Conservation (phyloP, 805 yeast genomes). For the Kodamaea restingae region DNA sequence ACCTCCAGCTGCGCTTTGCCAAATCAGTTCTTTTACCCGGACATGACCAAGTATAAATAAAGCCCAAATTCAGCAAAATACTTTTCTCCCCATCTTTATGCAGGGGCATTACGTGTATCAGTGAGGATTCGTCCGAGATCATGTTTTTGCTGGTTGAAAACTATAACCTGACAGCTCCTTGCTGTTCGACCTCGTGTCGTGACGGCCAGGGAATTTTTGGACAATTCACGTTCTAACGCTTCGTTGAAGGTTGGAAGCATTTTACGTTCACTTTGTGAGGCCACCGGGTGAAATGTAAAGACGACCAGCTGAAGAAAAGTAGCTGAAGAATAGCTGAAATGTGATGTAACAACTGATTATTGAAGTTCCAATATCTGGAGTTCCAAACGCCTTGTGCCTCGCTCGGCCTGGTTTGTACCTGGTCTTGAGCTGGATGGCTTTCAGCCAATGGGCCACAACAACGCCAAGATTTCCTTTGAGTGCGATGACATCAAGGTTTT, state of each 20-base stretch:
- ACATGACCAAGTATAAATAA: constrained; percentile 12
- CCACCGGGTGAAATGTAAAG: constrained; percentile 1
- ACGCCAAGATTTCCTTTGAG: constrained; percentile 41
- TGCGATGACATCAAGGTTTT: constrained; percentile 40
- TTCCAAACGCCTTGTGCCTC: constrained; percentile 47
- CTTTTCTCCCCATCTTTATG: constrained; percentile 75
- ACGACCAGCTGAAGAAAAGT: not conserved
- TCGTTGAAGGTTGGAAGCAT: constrained; percentile 27
- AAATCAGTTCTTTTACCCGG: constrained; percentile 11
- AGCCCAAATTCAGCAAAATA: constrained; percentile 5
- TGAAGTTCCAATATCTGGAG: too few relatives aligned
- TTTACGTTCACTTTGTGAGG: constrained; percentile 4
- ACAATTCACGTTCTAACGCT: constrained; percentile 26
- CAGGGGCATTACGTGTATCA: constrained; percentile 99
- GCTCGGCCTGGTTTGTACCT: constrained; percentile 36
- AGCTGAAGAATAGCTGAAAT: too few relatives aligned
- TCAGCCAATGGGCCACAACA: constrained; percentile 35
- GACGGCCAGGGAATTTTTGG: constrained; percentile 75
- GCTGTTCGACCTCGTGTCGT: constrained; percentile 43
- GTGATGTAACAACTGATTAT: too few relatives aligned
- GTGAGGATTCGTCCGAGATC: constrained; percentile 99
- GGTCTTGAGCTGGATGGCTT: constrained; percentile 45
- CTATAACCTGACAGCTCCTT: constrained; percentile 93
- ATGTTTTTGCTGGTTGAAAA: constrained; percentile 99
- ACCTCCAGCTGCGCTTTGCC: too few relatives aligned